phyloP scores from a whole-genome alignment of 352 stramenopile species.

The Globisporangium cylindrosporum region DNA sequence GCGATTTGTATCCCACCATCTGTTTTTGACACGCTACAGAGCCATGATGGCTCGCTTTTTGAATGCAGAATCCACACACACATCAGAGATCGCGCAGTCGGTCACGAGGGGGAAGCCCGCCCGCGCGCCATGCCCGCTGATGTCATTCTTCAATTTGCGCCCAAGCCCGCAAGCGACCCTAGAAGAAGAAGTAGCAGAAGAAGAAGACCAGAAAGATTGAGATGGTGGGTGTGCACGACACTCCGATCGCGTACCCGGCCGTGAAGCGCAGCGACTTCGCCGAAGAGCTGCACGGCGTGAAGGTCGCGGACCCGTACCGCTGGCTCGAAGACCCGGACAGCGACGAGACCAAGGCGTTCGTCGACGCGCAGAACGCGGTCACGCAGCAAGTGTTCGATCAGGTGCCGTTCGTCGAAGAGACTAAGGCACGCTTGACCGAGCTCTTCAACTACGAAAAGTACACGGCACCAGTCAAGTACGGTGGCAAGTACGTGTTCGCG shows the following conservation, averaged over 20 bases:
- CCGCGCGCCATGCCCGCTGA: not conserved
- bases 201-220: not conserved
- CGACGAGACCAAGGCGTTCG: slow-evolving; percentile 78
- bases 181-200: not conserved
- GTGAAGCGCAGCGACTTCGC: slow-evolving; percentile 47
- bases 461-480: slow-evolving; percentile 69
- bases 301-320: slow-evolving; percentile 66
- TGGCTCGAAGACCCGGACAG: slow-evolving; percentile 80
- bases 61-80: not conserved
- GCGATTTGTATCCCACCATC: not conserved
- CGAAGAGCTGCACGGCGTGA: slow-evolving; percentile 56
- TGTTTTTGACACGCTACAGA: not conserved
- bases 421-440: slow-evolving; percentile 73
- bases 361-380: slow-evolving; percentile 69
- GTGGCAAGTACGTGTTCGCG: slow-evolving; percentile 78
- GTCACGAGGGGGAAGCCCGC: not conserved
- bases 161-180: slow-evolving; percentile 2
- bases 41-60: not conserved
- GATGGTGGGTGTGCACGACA: slow-evolving; percentile 6
- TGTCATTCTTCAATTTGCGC: slow-evolving; percentile 12
- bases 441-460: slow-evolving; percentile 90
- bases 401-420: slow-evolving; percentile 67
- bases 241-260: slow-evolving; percentile 40
- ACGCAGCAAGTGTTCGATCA: slow-evolving; percentile 65
- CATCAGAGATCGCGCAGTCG: not conserved